Base-by-base conservation (phyloP, 352 stramenopile genomes). In the Elongisporangium senticosum region DNA sequence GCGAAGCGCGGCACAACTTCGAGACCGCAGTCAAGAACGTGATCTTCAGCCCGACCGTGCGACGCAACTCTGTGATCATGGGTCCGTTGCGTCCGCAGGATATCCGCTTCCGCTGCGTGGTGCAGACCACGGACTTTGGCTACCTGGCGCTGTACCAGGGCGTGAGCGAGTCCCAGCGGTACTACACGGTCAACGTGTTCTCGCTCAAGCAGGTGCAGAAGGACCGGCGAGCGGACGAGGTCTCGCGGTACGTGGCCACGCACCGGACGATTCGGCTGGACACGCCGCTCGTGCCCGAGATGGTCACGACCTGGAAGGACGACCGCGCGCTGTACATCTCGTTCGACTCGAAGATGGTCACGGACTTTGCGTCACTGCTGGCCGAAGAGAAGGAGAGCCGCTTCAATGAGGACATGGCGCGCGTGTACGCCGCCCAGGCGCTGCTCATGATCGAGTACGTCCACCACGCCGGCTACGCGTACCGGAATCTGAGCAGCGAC, bases 371-470 rank as follows among this genome's bases (percentile, higher is more conserved):
- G 13, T 67, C 72, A 5, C 64, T 94, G 23, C 59, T 94, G 21
- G 63, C 65, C 0, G 85, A 94, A 13, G 73, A 89, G 52, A 78
- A 81, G 5, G 62, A 70, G 13, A 71, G 54, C 17, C 74, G 75
- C 7, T 84, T 94, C 21, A 75, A 74, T 11, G 85, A 93, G 56
- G 56, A 59, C 10, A 72, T 75, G n/a, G 73, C 73, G 17, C 74
- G 79, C 23, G 59, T 77, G 48, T 89, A 89, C 53, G 77, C 79
- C 17, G 81, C 83, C 11, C 82, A 94, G 61, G 77, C 77, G 10
- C 62, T 94, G 54, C 67, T 94, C 24, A 90, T 90, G 75, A 78
- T 94, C 59, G 85, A 94, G 67, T 90, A 88, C 58, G 80, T 94
- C 48, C 85, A 94, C 58, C 80, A 87, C 50, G 73, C 78, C 11